A percentile compares a stretch with the other conserved stretches of the same genome.
These are phyloP conservation scores for Epichloe glyceriae DNA, from an alignment of 2,329 filamentous ascomycete genomes.

Conservation along the genomic window DNA sequence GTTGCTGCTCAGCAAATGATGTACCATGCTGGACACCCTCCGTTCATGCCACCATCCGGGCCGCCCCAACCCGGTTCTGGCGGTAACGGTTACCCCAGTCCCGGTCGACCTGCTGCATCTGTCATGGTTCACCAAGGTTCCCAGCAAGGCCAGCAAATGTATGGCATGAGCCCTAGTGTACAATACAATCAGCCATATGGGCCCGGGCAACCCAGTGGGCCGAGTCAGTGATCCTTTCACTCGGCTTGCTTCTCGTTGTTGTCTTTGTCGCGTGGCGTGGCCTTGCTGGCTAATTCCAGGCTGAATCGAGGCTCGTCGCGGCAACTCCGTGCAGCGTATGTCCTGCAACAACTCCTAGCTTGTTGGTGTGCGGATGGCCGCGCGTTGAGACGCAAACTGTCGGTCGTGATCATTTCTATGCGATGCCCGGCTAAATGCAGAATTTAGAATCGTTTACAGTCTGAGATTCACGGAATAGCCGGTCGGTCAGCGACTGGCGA, in stretches of 20 bases:
- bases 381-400: not conserved
- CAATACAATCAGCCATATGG: constrained; percentile 65
- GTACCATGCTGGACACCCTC: constrained; percentile 56
- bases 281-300: not conserved
- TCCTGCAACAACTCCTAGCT: not conserved
- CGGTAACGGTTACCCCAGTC: constrained; percentile 75
- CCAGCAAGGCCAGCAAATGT: constrained; percentile 73
- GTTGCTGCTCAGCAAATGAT: constrained; percentile 64
- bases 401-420: not conserved
- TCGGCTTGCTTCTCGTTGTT: not conserved
- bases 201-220: constrained; percentile 52
- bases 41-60: constrained; percentile 48
- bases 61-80: constrained; percentile 49
- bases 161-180: constrained; percentile 62
- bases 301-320: not conserved
- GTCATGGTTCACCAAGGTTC: constrained; percentile 95
- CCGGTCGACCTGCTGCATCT: constrained; percentile 61
- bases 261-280: not conserved
- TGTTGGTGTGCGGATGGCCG: not conserved
- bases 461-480: not conserved
- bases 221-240: constrained; percentile 47
- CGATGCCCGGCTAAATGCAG: not conserved
- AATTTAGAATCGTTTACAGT: constrained; percentile 1
- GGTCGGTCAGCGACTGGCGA: not conserved
- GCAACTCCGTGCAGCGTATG: not conserved